These are phyloP conservation scores for Magnusiomyces clavatus DNA, from an alignment of 1,139 yeast genomes.

Conservation along the genomic window DNA sequence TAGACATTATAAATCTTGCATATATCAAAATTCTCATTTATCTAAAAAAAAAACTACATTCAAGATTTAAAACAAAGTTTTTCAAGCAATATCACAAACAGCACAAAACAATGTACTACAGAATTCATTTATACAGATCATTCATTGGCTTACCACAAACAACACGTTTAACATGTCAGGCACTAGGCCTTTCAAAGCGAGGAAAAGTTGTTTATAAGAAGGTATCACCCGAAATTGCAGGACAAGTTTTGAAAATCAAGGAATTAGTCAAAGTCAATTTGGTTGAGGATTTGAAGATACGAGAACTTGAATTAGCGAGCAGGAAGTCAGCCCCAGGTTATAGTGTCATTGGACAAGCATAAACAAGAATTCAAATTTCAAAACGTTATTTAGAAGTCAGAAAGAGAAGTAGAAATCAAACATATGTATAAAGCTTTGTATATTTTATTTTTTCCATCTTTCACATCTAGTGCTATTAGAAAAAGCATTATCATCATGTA, in stretches of 20 bases:
- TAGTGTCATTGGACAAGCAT: constrained; percentile 4
- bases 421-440: too few species aligned
- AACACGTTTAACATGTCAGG: constrained; percentile 54
- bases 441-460: too few species aligned
- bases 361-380: too few species aligned
- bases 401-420: too few species aligned
- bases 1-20: not conserved
- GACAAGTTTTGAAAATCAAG: constrained; percentile 73
- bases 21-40: not conserved
- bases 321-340: constrained; percentile 12
- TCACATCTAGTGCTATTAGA: too few species aligned
- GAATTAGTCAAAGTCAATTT: constrained; percentile 84
- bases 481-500: too few species aligned
- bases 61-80: not conserved
- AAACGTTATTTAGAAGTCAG: too few species aligned
- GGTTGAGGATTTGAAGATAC: constrained; percentile 36
- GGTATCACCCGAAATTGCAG: constrained; percentile 76
- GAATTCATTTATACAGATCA: constrained; percentile 73
- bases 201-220: constrained; percentile 67
- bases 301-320: constrained; percentile 6
- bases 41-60: not conserved
- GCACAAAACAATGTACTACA: constrained; percentile 36
- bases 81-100: not conserved
- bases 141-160: constrained; percentile 76
- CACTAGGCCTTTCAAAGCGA: constrained; percentile 70